Evolutionary conservation across 179 eudicot genomes (phyloP).

Genomic region (Actinidia chinensis): DNA sequence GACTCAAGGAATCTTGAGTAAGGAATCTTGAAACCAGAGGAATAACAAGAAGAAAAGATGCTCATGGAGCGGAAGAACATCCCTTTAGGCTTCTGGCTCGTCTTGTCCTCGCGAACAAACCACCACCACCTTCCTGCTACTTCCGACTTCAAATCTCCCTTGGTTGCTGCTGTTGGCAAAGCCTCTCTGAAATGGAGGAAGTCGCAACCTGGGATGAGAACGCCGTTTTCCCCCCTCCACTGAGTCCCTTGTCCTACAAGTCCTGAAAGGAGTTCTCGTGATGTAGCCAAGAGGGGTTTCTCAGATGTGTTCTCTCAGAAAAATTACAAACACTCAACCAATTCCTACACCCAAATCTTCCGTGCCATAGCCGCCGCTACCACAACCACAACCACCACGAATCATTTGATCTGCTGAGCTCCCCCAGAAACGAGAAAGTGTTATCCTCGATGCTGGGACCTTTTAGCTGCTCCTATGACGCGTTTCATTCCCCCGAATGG

Average conservation of each 20-base stretch:
- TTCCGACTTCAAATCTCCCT: slow-evolving; percentile 40
- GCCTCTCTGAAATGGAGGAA: slow-evolving; percentile 61
- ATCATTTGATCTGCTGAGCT: slow-evolving; percentile 38
- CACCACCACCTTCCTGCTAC: no score
- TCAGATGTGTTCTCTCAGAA: slow-evolving; percentile 55
- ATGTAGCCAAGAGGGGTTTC: slow-evolving; percentile 60
- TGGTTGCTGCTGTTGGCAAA: slow-evolving; percentile 59
- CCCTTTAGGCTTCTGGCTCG: neutral
- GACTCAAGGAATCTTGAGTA: no score
- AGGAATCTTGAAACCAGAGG: no score
- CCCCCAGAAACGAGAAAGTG: slow-evolving; percentile 62
- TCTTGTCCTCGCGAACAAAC: slow-evolving; percentile 13
- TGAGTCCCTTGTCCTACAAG: slow-evolving; percentile 54
- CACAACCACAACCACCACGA: slow-evolving; percentile 35
- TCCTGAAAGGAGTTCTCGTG: slow-evolving; percentile 51
- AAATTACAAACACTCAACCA: slow-evolving; percentile 58
- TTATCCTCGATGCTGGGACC: slow-evolving; percentile 52
- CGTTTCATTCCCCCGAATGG: slow-evolving; percentile 60
- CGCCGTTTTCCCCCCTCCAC: slow-evolving; percentile 49
- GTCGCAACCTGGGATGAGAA: slow-evolving; percentile 44
- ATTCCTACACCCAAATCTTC: slow-evolving; percentile 56
- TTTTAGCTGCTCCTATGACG: slow-evolving; percentile 70
- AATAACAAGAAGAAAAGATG: slow-evolving; percentile 6
- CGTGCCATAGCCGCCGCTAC: slow-evolving; percentile 34
- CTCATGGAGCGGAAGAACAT: slow-evolving; percentile 17